Base-by-base conservation (phyloP, 2,329 filamentous ascomycete species). In the Fusarium acutatum region DNA sequence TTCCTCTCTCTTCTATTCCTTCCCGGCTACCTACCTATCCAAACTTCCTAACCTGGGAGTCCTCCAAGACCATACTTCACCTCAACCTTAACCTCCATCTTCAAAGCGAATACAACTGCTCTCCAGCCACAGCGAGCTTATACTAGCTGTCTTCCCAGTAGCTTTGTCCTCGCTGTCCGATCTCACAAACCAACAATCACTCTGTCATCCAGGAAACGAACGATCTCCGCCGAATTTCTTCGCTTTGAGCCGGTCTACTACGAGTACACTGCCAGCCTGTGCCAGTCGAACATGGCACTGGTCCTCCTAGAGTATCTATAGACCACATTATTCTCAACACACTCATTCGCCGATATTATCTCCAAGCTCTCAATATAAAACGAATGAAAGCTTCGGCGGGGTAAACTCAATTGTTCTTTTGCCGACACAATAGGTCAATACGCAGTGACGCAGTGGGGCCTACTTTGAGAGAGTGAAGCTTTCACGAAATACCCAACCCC, bases 221-320 rank as follows among this genome's bases (percentile, higher is more conserved):
- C 71, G 58, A 66, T 35, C 34, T 50, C 37, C 37, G 13, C 54
- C 71, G 63, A 71, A 50, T 38, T 54, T 40, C 65, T 59, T 71
- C 64, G 35, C 63, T 52, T 64, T 50, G 32, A 69, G 67, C 60
- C 53, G 67, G 60, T 66, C 64, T 60, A 60, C 58, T 63, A 60
- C 52, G 40, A 63, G 35, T 60, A 63, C 53, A 49, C 57, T 44
- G 64, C 66, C 53, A 17, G 35, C 56, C 69, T 68, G 64, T 67
- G 59, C 40, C 60, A 59, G 66, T 75, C 74, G 57, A 75, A 70
- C 74, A 79, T 80, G 79, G 77, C 73, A 64, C 60, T 69, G 67
- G 52, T 58, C 59, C 67, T 66, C 61, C 61, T 60, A 46, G 37
- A 64, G 43, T 59, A 34, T 59, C 60, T 71, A 41, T 76, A 58